Evolutionary conservation across 305 asterid species (phyloP), one percentile per base, ranked within the genome.

Genomic region (Solanum chacoense): DNA sequence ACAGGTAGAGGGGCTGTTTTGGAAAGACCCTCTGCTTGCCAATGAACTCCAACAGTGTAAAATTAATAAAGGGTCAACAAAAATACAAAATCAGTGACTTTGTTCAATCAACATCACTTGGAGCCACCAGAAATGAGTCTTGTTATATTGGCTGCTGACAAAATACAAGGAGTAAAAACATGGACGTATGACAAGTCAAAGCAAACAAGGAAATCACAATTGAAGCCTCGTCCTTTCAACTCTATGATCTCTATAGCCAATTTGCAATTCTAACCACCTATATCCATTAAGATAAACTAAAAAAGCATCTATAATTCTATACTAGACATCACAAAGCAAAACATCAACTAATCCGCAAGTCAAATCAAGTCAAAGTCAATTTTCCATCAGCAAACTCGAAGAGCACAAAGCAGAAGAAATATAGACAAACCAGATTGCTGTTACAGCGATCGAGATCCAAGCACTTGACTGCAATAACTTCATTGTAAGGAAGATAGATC

Each of bases 361-460:
- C 32, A 36, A 85, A 38, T 38, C 14, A 76, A 86, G 87, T 34
- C 59, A 31, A 45, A 35, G 79, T 76, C 87, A 28, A 88, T 88
- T 79, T 69, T 42, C 72, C 72, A 88, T 18, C 65, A 34, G 83
- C 5, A 76, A 88, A 85, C 16, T 20, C 78, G 85, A 16, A 76
- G 31, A 76, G 45, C 31, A 22, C 45, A 34, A 87, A 85, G 31
- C 88, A 72, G 83, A 79, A 85, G 11, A 76, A 26, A 79, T 10
- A 77, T 59, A n/a, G 35, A 93, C 96, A 88, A 89, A 97, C 99
- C 97, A 97, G 98, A 94, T 95, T 97, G 96, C 95, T 96, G 65
- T 95, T 95, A 95, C 98, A 96, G 85, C 99, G 98, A 95, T 97
- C 99, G 96, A 97, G 99, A 97, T 97, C 99, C 99, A 97, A 93